Evolutionary conservation across 2,329 filamentous ascomycete species (phyloP).

Genomic region (Aspergillus amoenus): DNA sequence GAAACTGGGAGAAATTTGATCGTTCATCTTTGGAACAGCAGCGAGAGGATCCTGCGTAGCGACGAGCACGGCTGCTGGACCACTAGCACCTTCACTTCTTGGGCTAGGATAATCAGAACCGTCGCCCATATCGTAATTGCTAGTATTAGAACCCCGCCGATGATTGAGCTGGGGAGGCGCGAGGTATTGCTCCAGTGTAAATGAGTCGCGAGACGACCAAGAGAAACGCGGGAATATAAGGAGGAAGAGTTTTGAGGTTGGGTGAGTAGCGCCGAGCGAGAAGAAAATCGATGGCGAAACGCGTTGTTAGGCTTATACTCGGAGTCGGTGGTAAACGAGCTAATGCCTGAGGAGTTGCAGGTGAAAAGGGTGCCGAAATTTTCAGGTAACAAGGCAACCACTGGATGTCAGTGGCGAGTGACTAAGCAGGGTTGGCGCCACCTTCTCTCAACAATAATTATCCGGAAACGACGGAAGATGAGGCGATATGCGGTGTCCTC

Average conservation of each 20-base stretch:
- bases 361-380: slow-evolving; percentile 25
- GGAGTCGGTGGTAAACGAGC: slow-evolving; percentile 3
- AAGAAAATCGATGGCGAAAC: slow-evolving; percentile 1
- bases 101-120: slow-evolving; percentile 45
- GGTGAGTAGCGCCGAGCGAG: neutral
- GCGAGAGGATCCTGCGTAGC: slow-evolving; percentile 34
- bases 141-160: slow-evolving; percentile 28
- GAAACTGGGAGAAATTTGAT: slow-evolving; percentile 30
- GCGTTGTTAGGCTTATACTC: slow-evolving; percentile 9
- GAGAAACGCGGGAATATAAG: neutral
- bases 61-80: slow-evolving; percentile 35
- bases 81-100: slow-evolving; percentile 43
- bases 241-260: neutral
- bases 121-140: slow-evolving; percentile 39
- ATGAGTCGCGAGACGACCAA: neutral
- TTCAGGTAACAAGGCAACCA: slow-evolving; percentile 31
- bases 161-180: slow-evolving; percentile 24
- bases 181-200: slow-evolving; percentile 12
- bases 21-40: slow-evolving; percentile 37
- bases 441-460: slow-evolving; percentile 13
- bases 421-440: slow-evolving; percentile 24
- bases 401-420: slow-evolving; percentile 21
- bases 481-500: neutral
- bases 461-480: slow-evolving; percentile 6
- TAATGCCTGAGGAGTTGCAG: slow-evolving; percentile 7